These are phyloP conservation scores for Hypoxylon perforatum DNA, from an alignment of 495 filamentous ascomycete genomes.

Conservation along the genomic window DNA sequence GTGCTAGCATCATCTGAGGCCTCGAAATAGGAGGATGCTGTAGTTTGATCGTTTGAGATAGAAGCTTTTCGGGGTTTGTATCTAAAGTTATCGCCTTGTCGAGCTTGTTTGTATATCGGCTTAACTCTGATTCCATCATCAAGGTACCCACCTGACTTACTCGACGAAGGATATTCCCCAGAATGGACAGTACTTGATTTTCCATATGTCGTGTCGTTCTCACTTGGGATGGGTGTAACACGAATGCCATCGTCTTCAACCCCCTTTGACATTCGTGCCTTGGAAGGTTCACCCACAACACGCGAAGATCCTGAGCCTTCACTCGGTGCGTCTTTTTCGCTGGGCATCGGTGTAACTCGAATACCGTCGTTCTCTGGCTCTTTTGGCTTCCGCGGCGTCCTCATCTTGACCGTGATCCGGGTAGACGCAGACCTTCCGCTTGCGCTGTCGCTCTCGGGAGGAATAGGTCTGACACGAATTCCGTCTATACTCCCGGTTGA, in stretches of 20 bases:
- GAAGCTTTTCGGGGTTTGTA: conserved; percentile 30
- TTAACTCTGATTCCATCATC: conserved; percentile 48
- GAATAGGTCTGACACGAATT: conserved; percentile 38
- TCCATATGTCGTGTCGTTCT: conserved; percentile 45
- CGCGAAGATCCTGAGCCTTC: conserved; percentile 24
- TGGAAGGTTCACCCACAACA: conserved; percentile 14
- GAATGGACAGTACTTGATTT: conserved; percentile 12
- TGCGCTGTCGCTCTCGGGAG: conserved; percentile 25
- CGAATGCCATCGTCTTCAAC: conserved; percentile 52
- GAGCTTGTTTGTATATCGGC: conserved; percentile 40
- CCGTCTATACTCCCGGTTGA: conserved; percentile 42
- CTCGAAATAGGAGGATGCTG: conserved; percentile 44
- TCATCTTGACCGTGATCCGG: conserved; percentile 17
- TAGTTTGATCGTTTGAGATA: conserved; percentile 43
- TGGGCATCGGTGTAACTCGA: conserved; percentile 43
- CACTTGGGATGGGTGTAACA: conserved; percentile 42
- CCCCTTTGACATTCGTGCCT: conserved; percentile 32
- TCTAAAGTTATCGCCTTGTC: conserved; percentile 40
- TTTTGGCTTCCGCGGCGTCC: conserved; percentile 30
- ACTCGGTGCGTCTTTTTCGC: conserved; percentile 33
- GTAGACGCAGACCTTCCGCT: conserved; percentile 32
- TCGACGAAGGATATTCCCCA: conserved; percentile 10
- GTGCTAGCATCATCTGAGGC: conserved; percentile 44
- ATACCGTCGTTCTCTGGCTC: conserved; percentile 49
- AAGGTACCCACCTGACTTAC: neutral